Percentiles rank a stretch among this genome's conserved stretches.
phyloP scores from a whole-genome alignment of 441 rosid species.

The Iberis amara region DNA sequence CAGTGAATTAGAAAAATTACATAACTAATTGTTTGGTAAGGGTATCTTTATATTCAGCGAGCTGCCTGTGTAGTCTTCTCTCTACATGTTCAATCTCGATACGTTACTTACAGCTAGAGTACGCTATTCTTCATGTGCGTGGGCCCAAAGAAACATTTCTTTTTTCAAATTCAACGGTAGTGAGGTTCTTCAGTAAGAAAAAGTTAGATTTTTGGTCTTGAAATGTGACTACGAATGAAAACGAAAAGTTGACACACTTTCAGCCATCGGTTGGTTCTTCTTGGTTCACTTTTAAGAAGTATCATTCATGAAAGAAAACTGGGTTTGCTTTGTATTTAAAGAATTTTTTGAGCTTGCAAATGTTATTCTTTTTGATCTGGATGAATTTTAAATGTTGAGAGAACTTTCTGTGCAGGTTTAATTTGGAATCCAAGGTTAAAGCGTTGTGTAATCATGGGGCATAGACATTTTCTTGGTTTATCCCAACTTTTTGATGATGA shows the following conservation, averaged over 20 bases:
- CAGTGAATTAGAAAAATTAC: not conserved
- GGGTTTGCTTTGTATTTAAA: not conserved
- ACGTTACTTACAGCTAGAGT: not conserved
- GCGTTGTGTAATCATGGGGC: slow-evolving; percentile 46
- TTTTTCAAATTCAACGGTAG: not conserved
- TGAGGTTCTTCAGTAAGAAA: not conserved
- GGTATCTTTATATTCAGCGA: not conserved
- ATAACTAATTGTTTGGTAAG: not conserved
- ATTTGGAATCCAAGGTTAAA: slow-evolving; percentile 24
- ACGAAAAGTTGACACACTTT: not conserved
- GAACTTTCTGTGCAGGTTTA: slow-evolving; percentile 39
- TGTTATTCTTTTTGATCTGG: slow-evolving; percentile 1
- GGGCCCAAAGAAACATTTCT: not conserved
- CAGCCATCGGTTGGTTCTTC: not conserved
- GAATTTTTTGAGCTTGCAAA: not conserved
- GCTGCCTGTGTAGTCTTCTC: not conserved
- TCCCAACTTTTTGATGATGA: slow-evolving; percentile 53
- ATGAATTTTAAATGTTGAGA: slow-evolving; percentile 21
- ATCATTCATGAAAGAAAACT: slow-evolving; percentile 2
- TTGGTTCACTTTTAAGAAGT: slow-evolving; percentile 3
- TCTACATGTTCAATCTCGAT: slow-evolving; percentile 6
- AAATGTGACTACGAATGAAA: slow-evolving; percentile 6
- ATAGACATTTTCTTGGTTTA: slow-evolving; percentile 49
- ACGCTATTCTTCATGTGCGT: not conserved
- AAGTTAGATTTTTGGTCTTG: not conserved